Evolutionary conservation across 2,329 filamentous ascomycete genomes (phyloP), one percentile per base, ranked within the genome.

Genomic region (Chaetomium sp.): DNA sequence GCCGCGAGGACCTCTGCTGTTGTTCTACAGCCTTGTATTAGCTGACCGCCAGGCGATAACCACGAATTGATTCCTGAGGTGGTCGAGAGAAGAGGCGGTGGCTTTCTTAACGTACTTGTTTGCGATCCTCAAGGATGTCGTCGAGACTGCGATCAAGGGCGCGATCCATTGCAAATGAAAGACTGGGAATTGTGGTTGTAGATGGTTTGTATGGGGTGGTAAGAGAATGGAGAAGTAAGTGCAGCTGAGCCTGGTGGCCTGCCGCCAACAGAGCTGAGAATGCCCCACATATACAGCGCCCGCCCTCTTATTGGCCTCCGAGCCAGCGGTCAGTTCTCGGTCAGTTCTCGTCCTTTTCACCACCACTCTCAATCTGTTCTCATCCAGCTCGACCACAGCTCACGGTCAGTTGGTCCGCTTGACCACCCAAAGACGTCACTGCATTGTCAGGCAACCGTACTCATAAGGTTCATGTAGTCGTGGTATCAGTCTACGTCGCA

Each of bases 131-230:
- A 69, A 85, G 82, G 71, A 85, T 85, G 73, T 85, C 83, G 73
- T 85, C 83, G 35, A 85, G 81, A 64, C 82, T 83, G 70, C 81
- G 82, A 70, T 85, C 83, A 38, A 85, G 80, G 64, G 79, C 82
- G 69, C 79, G 79, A 70, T 83, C 82, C 81, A 85, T 82, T 42
- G 63, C 74, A 57, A 45, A 29, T 19, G 35, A 31, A 21, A 60
- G 21, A 29, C 21, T 38, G 7, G 23, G 13, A 59, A 23, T 59
- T 63, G 25, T 47, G 19, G 47, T 54, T 63, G 58, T 49, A 42
- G 49, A 51, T 42, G 38, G 33, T 47, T 29, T 54, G 56, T 38
- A 16, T 33, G 21, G 16, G 13, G 12, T 21, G 35, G 35, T 57
- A 12, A 29, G 35, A 45, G 27, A 51, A 53, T 49, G 55, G 55